phyloP scores from a whole-genome alignment of 164 flowering plant genomes.

The Kalanchoe fedtschenkoi region DNA sequence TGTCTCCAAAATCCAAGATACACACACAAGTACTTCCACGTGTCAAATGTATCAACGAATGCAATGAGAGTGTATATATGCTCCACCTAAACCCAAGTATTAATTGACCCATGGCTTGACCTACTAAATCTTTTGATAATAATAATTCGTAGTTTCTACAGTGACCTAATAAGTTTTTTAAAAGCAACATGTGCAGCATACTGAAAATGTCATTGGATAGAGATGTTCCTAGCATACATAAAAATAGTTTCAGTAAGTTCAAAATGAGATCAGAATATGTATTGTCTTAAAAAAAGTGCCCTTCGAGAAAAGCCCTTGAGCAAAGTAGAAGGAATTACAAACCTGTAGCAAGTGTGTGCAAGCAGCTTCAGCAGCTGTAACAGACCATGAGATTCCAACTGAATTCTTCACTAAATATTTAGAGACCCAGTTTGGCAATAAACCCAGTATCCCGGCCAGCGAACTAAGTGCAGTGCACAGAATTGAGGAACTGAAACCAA shows the following conservation, averaged over 20 bases:
- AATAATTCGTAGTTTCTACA: too few relatives aligned
- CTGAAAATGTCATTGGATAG: too few relatives aligned
- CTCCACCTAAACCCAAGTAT: too few relatives aligned
- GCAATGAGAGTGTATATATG: too few relatives aligned
- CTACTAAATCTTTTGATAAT: too few relatives aligned
- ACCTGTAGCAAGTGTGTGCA: slow-evolving; percentile 62
- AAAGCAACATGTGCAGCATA: too few relatives aligned
- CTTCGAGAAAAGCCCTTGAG: not conserved
- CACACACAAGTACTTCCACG: too few relatives aligned
- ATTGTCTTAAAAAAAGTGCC: not conserved
- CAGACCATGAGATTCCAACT: slow-evolving; percentile 65
- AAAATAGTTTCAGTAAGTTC: not conserved
- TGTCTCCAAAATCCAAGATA: not conserved
- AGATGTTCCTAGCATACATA: not conserved
- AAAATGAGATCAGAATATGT: not conserved
- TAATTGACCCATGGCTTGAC: too few relatives aligned
- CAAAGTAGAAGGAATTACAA: not conserved
- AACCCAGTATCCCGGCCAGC: slow-evolving; percentile 40
- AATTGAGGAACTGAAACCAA: slow-evolving; percentile 40
- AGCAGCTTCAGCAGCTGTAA: slow-evolving; percentile 50
- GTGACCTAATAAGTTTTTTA: too few relatives aligned
- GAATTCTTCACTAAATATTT: slow-evolving; percentile 33
- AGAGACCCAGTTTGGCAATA: slow-evolving; percentile 35
- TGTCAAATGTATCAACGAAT: too few relatives aligned
- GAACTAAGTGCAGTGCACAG: slow-evolving; percentile 29